Conservation (phyloP, 2,329 filamentous ascomycete species). For the Phoma sp. region DNA sequence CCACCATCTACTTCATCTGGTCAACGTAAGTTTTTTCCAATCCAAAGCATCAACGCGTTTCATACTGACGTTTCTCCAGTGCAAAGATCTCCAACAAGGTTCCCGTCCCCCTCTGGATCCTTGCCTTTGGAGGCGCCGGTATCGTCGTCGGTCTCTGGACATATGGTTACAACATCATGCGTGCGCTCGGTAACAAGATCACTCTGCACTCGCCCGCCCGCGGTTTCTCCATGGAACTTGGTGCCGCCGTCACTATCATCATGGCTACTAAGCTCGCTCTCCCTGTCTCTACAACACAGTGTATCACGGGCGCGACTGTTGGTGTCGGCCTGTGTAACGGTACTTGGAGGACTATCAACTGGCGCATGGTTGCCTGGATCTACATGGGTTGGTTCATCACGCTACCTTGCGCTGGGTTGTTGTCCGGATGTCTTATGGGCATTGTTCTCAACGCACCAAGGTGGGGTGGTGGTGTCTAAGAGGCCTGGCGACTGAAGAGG, state of each 20-base stretch:
- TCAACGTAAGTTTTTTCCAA: slow-evolving; percentile 47
- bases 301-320: slow-evolving; percentile 47
- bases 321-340: slow-evolving; percentile 44
- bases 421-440: slow-evolving; percentile 67
- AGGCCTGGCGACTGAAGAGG: not conserved
- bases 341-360: slow-evolving; percentile 51
- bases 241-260: slow-evolving; percentile 66
- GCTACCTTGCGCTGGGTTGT: slow-evolving; percentile 52
- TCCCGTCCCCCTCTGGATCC: slow-evolving; percentile 66
- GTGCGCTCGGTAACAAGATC: slow-evolving; percentile 66
- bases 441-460: slow-evolving; percentile 66
- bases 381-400: slow-evolving; percentile 55
- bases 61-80: not conserved
- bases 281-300: slow-evolving; percentile 64
- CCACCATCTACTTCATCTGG: slow-evolving; percentile 70
- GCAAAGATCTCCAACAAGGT: slow-evolving; percentile 53
- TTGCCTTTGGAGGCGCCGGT: slow-evolving; percentile 56
- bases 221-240: slow-evolving; percentile 53
- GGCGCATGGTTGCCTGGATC: slow-evolving; percentile 52
- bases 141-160: slow-evolving; percentile 67
- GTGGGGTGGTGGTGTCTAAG: slow-evolving; percentile 32
- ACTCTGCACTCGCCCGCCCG: slow-evolving; percentile 67
- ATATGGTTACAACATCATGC: slow-evolving; percentile 71
- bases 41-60: not conserved
- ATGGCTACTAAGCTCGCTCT: slow-evolving; percentile 68